Evolutionary conservation across 257 asterid genomes (phyloP), one percentile per base, ranked within the genome.

Genomic region (Solanum chiquidenum): DNA sequence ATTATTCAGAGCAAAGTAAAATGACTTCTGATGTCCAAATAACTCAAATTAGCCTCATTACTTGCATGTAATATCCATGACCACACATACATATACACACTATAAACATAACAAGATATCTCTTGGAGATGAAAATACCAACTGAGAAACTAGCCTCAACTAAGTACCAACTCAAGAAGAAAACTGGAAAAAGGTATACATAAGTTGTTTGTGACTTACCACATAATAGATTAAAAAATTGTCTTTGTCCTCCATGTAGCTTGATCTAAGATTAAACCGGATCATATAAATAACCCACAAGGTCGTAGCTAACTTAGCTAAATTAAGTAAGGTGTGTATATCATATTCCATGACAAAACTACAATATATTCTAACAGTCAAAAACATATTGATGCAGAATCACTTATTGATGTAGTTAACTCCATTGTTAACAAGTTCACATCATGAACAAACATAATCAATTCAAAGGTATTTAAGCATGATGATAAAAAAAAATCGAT

Each of bases 211-310:
- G 89, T 83, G 84, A 88, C 95, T 92, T 88, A 94, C 98, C 95
- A 94, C 95, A 88, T 90, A 93, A 88, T 94, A 93, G 49, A 90
- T 42, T 44, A 94, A 88, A 87, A 94, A 90, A 86, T 91, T 94
- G 93, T 94, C 96, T 86, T 92, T 94, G 86, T 94, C 94, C 92
- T 93, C 96, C 98, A 93, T 94, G 88, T 93, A 94, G 90, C 96
- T 93, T 58, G 98, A 93, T 85, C 83, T 91, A 86, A 94, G 92
- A 25, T 90, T 92, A 88, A 92, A 91, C 40, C 95, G 96, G 79
- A 93, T 94, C 94, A 90, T 93, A 88, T 93, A 94, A 91, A 94
- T 91, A 88, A 94, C 98, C 98, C 98, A 94, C 90, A 92, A 84
- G 38, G 98, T 94, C 34, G 95, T 93, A 55, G 84, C 95, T 83